phyloP scores from a whole-genome alignment of 805 yeast genomes.

The Ogataea salicorniae region DNA sequence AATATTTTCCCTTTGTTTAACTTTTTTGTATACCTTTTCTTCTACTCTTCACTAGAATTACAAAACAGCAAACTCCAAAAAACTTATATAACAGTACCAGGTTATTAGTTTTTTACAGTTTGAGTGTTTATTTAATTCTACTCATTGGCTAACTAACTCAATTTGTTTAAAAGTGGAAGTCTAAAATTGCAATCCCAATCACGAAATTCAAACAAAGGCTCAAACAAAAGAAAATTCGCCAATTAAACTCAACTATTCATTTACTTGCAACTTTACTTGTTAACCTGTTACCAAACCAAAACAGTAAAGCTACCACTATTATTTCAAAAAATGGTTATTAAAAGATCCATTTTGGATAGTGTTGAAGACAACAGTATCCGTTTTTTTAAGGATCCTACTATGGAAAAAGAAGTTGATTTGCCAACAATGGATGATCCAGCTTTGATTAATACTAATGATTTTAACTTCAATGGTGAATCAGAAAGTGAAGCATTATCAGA shows the following conservation, averaged over 20 bases:
- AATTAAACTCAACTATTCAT: no score
- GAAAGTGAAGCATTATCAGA: slow-evolving; percentile 18
- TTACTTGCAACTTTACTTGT: background rate
- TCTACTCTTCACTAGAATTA: no score
- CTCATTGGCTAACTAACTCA: background rate
- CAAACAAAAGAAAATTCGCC: no score
- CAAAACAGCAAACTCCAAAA: no score
- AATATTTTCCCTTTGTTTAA: no score
- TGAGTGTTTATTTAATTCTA: no score
- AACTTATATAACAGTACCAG: no score
- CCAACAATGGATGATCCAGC: slow-evolving; percentile 10
- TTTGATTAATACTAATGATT: slow-evolving; percentile 8
- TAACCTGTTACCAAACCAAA: background rate
- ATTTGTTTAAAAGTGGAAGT: background rate
- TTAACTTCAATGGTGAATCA: slow-evolving; percentile 12
- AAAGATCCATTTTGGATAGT: slow-evolving; percentile 9
- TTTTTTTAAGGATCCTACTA: slow-evolving; percentile 9
- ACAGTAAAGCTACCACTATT: background rate
- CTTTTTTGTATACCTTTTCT: no score
- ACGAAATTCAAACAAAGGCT: no score
- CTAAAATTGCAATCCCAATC: background rate
- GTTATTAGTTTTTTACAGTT: no score
- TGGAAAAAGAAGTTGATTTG: slow-evolving; percentile 13
- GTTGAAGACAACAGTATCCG: slow-evolving; percentile 17
- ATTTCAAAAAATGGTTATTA: background rate